phyloP scores from a whole-genome alignment of 495 filamentous ascomycete species.

The Geoglossum glabrum region DNA sequence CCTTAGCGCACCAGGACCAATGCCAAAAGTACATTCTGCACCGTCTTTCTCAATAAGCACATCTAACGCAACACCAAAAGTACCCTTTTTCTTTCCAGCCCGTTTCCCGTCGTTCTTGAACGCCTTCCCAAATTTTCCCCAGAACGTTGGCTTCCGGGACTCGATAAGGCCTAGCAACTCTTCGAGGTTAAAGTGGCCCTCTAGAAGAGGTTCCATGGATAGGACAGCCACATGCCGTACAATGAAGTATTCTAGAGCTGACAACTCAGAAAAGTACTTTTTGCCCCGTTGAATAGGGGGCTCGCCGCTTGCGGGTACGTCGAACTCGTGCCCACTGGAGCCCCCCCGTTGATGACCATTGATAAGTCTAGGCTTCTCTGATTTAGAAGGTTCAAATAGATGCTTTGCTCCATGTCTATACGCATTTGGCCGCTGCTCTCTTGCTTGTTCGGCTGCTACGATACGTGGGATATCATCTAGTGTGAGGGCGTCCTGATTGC shows the following conservation, averaged over 20 bases:
- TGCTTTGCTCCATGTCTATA: constrained; percentile 56
- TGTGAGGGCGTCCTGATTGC: constrained; percentile 76
- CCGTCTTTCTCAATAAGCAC: constrained; percentile 79
- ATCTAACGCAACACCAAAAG: constrained; percentile 77
- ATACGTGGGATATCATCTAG: constrained; percentile 96
- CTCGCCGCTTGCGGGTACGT: constrained; percentile 23
- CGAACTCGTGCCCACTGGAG: constrained; percentile 35
- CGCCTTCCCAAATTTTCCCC: constrained; percentile 92
- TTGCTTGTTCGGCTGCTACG: constrained; percentile 84
- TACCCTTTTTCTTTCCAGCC: constrained; percentile 70
- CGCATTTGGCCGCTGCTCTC: constrained; percentile 75
- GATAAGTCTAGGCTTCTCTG: constrained; percentile 45
- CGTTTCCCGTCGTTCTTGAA: constrained; percentile 70
- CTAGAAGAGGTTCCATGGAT: constrained; percentile 84
- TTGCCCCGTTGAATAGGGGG: constrained; percentile 35
- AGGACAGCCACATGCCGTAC: constrained; percentile 87
- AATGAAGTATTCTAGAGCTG: constrained; percentile 92
- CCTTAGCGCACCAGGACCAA: constrained; percentile 74
- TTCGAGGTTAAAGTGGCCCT: constrained; percentile 77
- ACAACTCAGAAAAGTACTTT: constrained; percentile 89
- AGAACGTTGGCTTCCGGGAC: constrained; percentile 81
- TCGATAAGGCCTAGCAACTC: constrained; percentile 92
- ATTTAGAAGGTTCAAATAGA: constrained; percentile 36
- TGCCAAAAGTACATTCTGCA: constrained; percentile 85
- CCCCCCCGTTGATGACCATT: constrained; percentile 48